A percentile compares a stretch with the other conserved stretches of the same genome.
Evolutionary conservation across 2,329 filamentous ascomycete species (phyloP).

Genomic region (Fusarium brevicatenulatum): DNA sequence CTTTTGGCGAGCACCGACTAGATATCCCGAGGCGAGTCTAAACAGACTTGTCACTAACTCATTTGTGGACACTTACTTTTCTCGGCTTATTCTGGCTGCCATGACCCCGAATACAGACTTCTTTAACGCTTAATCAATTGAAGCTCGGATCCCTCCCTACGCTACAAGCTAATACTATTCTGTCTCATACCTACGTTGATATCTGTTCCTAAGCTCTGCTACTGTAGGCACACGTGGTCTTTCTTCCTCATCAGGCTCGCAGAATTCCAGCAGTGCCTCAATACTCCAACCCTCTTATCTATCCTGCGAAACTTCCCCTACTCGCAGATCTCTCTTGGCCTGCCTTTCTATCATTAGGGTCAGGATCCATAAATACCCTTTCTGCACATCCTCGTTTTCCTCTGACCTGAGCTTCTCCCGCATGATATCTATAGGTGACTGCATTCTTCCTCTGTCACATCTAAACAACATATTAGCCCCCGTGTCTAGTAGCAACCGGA

Average conservation of each 20-base stretch:
- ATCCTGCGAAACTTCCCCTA: neutral
- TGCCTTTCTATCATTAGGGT: neutral
- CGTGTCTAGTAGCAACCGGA: neutral
- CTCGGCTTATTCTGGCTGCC: no score
- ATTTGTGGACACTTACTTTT: no score
- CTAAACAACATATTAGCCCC: neutral
- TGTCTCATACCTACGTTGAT: no score
- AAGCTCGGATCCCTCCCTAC: no score
- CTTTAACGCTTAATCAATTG: no score
- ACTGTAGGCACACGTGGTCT: neutral
- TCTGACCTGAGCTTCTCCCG: neutral
- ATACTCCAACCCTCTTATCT: neutral
- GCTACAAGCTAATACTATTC: no score
- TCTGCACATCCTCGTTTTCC: neutral
- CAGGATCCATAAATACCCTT: neutral
- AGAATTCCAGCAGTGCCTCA: neutral
- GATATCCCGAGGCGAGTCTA: no score
- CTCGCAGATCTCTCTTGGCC: neutral
- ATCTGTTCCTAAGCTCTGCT: neutral
- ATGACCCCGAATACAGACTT: no score
- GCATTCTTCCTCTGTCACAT: neutral
- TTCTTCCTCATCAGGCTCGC: neutral
- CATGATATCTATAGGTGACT: neutral
- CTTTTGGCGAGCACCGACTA: no score
- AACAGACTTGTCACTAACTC: no score